These are phyloP conservation scores for Globisporangium apiculatum DNA, from an alignment of 352 stramenopile genomes.

Conservation along the genomic window DNA sequence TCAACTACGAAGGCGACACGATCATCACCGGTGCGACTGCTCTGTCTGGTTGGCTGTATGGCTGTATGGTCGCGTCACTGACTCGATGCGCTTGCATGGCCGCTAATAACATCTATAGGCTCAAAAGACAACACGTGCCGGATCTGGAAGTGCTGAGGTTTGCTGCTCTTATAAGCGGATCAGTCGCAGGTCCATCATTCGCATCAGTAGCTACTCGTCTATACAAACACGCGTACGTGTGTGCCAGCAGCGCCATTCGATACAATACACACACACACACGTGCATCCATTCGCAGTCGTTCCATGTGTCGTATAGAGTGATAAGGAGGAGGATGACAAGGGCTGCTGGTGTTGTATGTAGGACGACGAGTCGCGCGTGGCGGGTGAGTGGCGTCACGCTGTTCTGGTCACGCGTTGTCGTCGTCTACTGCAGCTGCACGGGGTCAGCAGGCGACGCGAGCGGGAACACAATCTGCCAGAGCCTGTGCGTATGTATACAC, in stretches of 20 bases:
- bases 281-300: too few species aligned
- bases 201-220: not conserved
- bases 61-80: too few species aligned
- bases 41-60: not conserved
- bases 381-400: too few species aligned
- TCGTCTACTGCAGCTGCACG: slow-evolving; percentile 29
- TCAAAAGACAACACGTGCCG: slow-evolving; percentile 85
- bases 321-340: too few species aligned
- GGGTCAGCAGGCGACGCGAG: slow-evolving; percentile 56
- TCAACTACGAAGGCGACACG: slow-evolving; percentile 96
- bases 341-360: too few species aligned
- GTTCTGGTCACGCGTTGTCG: not conserved
- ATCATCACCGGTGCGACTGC: slow-evolving; percentile 90
- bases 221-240: too few species aligned
- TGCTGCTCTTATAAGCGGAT: too few species aligned
- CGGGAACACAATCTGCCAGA: slow-evolving; percentile 72
- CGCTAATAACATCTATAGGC: slow-evolving; percentile 16
- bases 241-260: too few species aligned
- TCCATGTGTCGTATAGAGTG: too few species aligned
- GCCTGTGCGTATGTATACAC: slow-evolving; percentile 19
- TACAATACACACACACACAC: too few species aligned
- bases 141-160: slow-evolving; percentile 69
- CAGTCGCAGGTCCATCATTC: not conserved
- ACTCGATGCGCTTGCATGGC: not conserved
- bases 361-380: too few species aligned